Base-by-base conservation (phyloP, 495 filamentous ascomycete genomes). In the Ascodesmis nigricans region DNA sequence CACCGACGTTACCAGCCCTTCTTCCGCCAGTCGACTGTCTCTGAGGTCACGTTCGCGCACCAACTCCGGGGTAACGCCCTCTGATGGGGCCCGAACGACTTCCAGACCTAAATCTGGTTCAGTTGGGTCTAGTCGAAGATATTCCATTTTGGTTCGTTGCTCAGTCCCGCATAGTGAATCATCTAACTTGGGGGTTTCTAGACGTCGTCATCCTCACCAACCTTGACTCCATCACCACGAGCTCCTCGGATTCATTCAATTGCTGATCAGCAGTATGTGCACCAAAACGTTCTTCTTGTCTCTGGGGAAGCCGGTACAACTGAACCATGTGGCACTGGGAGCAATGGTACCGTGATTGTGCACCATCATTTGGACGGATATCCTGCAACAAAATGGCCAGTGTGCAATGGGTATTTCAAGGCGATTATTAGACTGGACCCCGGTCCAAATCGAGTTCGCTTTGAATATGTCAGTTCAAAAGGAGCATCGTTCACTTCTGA, bases 311-410 rank as follows among this genome's bases (percentile, higher is more conserved):
- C 45, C 17, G 46, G 45, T 21, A 17, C 38, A 25, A 2, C 41
- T 14, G 46, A 73, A 38, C 63, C 69, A 42, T 56, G 82, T 35
- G n/a, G n/a, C n/a, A n/a, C n/a, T n/a, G n/a, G n/a, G n/a, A n/a
- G n/a, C n/a, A 82, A 91, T 46, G 87, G 87, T 31, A 73, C 54
- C 21, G 43, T 95, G 29, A 82, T 71, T 5, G 66, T 92, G 35
- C 72, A 61, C 46, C 78, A 87, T 38, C 71, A 80, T 41, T 72
- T 90, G 49, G 79, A 91, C 50, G 68, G 57, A 3, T 49, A 49
- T 29, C 75, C 74, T 15, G 53, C 66, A 21, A 72, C 66, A 15
- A 54, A 59, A 41, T 81, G 76, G 77, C 77, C 73, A 11, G 73
- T 80, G 29, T 68, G 56, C 41, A 67, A 71, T 30, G 77, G 73